Evolutionary conservation across 805 yeast genomes (phyloP), one percentile per base, ranked within the genome.

Genomic region (Wickerhamiella qilinensis): DNA sequence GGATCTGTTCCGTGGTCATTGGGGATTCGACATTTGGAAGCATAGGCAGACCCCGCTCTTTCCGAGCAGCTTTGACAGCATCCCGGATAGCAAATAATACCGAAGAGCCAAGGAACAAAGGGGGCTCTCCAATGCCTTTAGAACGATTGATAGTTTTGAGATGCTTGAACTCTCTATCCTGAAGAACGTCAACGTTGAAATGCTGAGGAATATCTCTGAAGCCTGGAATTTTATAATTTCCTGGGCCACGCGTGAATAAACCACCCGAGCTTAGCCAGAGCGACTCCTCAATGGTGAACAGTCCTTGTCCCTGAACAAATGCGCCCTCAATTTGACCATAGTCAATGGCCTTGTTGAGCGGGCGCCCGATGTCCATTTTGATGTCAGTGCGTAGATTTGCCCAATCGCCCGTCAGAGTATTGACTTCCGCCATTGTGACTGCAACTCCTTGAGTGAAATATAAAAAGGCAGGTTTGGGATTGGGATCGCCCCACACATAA

Each of bases 241-340:
- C 71, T 12, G 71, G 71, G 1, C 71, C 71, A 17, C 68, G 53
- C 0, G 71, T 66, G 40, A 63, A 58, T 24, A 67, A 46, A 1
- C 60, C 50, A 18, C 70, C 69, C 25, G 56, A 60, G 37, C 58
- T 57, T 32, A 64, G 48, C 70, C 71, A 67, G 33, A 67, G 46
- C 1, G 68, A 61, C 45, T 67, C 69, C 41, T 67, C 71, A 47
- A 67, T 60, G 1, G 71, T 67, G 45, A 62, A 67, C 21, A 66
- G 55, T 3, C 71, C 71, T 54, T 65, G 65, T 19, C 71, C 71
- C 49, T 67, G 71, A 11, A 67, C 57, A 43, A 60, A 67, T 0
- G 70, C 71, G 28, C 71, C 71, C 45, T 67, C 71, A 29, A 67
- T 67, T 50, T 67, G 71, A 6, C 71, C 71, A 46, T 64, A 65